A percentile compares a stretch with the other conserved stretches of the same genome.
Evolutionary conservation across 2,329 filamentous ascomycete species (phyloP).

Genomic region (Thermochaetoides dissita): DNA sequence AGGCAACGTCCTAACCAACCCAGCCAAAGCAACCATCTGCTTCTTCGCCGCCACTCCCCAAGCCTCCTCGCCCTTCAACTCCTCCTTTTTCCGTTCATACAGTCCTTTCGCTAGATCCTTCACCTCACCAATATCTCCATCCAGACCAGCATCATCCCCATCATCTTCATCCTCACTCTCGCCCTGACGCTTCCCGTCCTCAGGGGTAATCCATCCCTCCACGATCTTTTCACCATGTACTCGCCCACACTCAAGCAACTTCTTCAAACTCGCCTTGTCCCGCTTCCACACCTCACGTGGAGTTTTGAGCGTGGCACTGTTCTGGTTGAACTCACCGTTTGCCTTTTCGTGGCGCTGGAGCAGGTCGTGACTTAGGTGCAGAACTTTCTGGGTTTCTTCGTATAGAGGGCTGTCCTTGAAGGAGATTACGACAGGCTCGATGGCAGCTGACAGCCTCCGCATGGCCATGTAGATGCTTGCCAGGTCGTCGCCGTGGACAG

Average conservation of each 20-base stretch:
- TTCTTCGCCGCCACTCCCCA: conserved; percentile 11
- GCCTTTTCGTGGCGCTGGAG: conserved; percentile 18
- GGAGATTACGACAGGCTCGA: background rate
- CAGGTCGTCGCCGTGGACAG: background rate
- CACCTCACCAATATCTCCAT: conserved; percentile 12
- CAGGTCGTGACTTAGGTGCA: conserved; percentile 15
- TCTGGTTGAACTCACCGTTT: conserved; percentile 13
- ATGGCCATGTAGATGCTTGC: background rate
- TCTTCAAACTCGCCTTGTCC: conserved; percentile 21
- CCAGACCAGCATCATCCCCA: conserved; percentile 3
- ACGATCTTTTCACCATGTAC: conserved; percentile 18
- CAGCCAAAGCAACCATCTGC: conserved; percentile 12
- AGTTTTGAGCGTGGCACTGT: conserved; percentile 14
- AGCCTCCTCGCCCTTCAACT: conserved; percentile 4
- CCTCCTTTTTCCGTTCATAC: conserved; percentile 19
- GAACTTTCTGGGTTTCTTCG: conserved; percentile 7
- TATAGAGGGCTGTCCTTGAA: conserved; percentile 8
- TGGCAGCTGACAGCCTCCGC: conserved; percentile 1
- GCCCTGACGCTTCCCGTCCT: background rate
- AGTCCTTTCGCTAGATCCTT: conserved; percentile 18
- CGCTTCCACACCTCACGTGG: conserved; percentile 20
- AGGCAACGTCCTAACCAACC: conserved; percentile 7
- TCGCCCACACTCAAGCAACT: conserved; percentile 20
- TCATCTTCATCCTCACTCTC: background rate
- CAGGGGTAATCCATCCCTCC: conserved; percentile 12